A percentile compares a stretch with the other conserved stretches of the same genome.
These are phyloP conservation scores for Diophrys appendiculata DNA, from an alignment of 73 alveolate genomes.

Conservation along the genomic window DNA sequence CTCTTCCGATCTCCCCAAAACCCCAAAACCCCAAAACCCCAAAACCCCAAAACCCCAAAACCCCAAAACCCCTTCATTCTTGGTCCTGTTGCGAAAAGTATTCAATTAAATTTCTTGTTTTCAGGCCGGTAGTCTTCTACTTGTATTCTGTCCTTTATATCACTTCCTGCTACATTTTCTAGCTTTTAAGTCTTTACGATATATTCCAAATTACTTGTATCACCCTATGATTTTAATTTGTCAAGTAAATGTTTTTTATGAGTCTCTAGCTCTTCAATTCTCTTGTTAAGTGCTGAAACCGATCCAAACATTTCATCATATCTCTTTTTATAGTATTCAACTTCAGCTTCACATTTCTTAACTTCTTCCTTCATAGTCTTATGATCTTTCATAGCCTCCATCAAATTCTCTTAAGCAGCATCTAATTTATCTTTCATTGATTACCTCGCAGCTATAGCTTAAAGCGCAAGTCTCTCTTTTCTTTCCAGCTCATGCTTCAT, in stretches of 20 bases:
- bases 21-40: no score
- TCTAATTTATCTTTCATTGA: conserved; percentile 65
- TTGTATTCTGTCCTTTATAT: conserved; percentile 33
- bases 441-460: conserved; percentile 76
- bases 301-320: conserved; percentile 74
- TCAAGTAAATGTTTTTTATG: conserved; percentile 68
- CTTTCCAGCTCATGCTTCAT: conserved; percentile 68
- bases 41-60: no score
- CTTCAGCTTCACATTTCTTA: conserved; percentile 55
- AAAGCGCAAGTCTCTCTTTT: conserved; percentile 65
- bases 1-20: no score
- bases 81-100: no score
- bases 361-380: conserved; percentile 27
- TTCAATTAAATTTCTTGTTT: conserved; percentile 23
- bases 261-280: conserved; percentile 73
- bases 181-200: conserved; percentile 63
- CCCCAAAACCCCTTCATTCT: no score
- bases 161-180: conserved; percentile 50
- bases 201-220: conserved; percentile 53
- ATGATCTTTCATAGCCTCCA: conserved; percentile 46
- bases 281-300: conserved; percentile 60
- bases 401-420: conserved; percentile 41
- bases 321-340: conserved; percentile 58
- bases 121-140: conserved; percentile 64
- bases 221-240: conserved; percentile 63